Conservation (phyloP, 345 rosid species). For the Camelina hispida region DNA sequence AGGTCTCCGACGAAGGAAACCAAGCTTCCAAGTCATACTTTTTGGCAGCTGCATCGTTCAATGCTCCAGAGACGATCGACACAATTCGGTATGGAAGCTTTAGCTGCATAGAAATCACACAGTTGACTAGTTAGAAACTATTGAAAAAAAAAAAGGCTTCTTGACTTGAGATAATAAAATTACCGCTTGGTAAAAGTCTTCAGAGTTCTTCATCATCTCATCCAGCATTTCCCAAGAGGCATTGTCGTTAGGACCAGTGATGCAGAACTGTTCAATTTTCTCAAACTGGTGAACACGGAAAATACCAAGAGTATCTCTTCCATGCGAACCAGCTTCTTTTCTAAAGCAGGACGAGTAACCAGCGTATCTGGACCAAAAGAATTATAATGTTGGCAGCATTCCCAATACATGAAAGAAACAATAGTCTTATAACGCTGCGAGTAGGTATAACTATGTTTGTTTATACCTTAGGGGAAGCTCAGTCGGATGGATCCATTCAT, state of each 20-base stretch:
- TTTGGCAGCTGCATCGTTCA: conserved; percentile 96
- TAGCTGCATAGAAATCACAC: conserved; percentile 57
- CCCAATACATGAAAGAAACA: not conserved
- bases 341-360: conserved; percentile 96
- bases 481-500: conserved; percentile 92
- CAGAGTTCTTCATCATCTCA: conserved; percentile 91
- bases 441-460: not conserved
- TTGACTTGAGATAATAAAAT: not conserved
- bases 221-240: conserved; percentile 93
- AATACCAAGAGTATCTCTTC: conserved; percentile 93
- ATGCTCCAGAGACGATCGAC: conserved; percentile 88
- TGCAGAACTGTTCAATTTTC: conserved; percentile 94
- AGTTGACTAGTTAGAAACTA: not conserved
- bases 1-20: conserved; percentile 93
- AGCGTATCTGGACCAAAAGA: conserved; percentile 65
- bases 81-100: conserved; percentile 80
- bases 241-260: conserved; percentile 82
- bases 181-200: conserved; percentile 84
- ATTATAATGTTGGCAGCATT: not conserved
- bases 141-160: not conserved
- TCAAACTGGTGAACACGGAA: conserved; percentile 99
- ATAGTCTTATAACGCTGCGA: not conserved
- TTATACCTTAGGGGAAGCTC: conserved; percentile 77
- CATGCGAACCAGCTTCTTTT: conserved; percentile 98
- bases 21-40: conserved; percentile 95